Base-by-base conservation (phyloP, 2,329 filamentous ascomycete genomes). In the Aspergillus fijiensis region DNA sequence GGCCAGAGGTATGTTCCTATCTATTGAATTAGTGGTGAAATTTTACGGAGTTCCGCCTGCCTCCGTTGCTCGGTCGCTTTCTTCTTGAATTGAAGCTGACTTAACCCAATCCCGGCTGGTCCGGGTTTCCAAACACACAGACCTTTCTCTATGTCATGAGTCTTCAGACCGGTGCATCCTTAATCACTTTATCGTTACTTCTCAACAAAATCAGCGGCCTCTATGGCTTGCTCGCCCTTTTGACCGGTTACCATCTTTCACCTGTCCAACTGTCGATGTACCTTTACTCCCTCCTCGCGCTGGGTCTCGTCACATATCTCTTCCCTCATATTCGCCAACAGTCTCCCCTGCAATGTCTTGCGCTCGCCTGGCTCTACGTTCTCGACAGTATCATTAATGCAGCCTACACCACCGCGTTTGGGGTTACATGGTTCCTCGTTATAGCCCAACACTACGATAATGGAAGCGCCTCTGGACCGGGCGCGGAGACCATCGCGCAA, bases 161-260 rank as follows among this genome's bases (percentile, higher is more conserved):
- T 72, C 87, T 97, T 57, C 90, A 91, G 69, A 94, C 91, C 35
- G 93, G 91, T 67, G 89, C 91, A 51, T 91, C 95, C 68, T 84
- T 97, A 70, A 92, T 96, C 70, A 88, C 90, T 4, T 83, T 95
- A 63, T 87, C 90, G 11, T 85, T 96, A 65, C 83, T 96, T 58
- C 88, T 97, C 79, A 97, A 97, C 83, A 96, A 96, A 77, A 86
- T 93, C 67, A 94, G 91, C 53, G 93, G 92, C 60, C 82, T 96
- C 67, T 97, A 96, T 77, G 93, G 93, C 65, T 83, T 97, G 49
- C 88, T 97, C 67, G 92, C 93, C 60, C 85, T 96, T 67, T 82
- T 96, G 65, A 96, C 93, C 25, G 94, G 94, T 73, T 92, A 91
- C 76, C 82, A 89, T 67, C 86, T 96, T 63, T 93, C 91, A 57